A percentile compares a stretch with the other conserved stretches of the same genome.
These are phyloP conservation scores for Naganishia sp. DNA, from an alignment of 1,284 basidiomycete genomes.

Conservation along the genomic window DNA sequence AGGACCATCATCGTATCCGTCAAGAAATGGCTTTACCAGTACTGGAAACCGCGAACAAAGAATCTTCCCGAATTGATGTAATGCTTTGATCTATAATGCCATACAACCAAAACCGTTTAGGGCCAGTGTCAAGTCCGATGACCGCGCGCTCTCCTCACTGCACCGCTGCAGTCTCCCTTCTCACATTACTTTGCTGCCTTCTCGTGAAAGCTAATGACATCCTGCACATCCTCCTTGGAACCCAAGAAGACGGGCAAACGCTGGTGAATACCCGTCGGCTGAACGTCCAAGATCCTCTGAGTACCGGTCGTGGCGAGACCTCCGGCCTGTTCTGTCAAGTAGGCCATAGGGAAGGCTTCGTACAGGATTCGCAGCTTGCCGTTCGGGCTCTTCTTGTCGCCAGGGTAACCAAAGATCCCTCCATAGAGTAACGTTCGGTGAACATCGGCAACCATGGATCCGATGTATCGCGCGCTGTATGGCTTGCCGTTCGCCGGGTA, in stretches of 20 bases:
- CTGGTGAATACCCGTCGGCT: conserved; percentile 87
- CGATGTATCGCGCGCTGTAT: conserved; percentile 94
- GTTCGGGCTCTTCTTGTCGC: conserved; percentile 87
- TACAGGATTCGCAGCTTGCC: conserved; percentile 95
- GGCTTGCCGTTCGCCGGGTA: conserved; percentile 76
- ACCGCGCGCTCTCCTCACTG: background rate
- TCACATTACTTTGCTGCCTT: conserved; percentile 13
- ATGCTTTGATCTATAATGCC: conserved; percentile 2
- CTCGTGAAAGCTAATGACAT: conserved; percentile 80
- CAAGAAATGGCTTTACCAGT: too few species aligned
- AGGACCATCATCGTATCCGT: too few species aligned
- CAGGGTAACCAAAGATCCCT: conserved; percentile 98
- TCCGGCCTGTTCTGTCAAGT: conserved; percentile 94
- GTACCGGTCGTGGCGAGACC: conserved; percentile 94
- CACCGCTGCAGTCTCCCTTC: background rate
- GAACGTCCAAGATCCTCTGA: conserved; percentile 86
- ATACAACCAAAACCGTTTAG: conserved; percentile 21
- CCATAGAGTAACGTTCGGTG: conserved; percentile 78
- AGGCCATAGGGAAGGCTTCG: conserved; percentile 99
- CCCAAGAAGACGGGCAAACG: conserved; percentile 93
- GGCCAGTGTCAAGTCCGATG: conserved; percentile 1
- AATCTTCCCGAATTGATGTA: too few species aligned
- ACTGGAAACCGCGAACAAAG: too few species aligned
- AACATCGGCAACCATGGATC: conserved; percentile 81
- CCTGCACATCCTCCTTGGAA: conserved; percentile 88